Conservation (phyloP, 2,329 filamentous ascomycete genomes). For the Fusarium anguioides region DNA sequence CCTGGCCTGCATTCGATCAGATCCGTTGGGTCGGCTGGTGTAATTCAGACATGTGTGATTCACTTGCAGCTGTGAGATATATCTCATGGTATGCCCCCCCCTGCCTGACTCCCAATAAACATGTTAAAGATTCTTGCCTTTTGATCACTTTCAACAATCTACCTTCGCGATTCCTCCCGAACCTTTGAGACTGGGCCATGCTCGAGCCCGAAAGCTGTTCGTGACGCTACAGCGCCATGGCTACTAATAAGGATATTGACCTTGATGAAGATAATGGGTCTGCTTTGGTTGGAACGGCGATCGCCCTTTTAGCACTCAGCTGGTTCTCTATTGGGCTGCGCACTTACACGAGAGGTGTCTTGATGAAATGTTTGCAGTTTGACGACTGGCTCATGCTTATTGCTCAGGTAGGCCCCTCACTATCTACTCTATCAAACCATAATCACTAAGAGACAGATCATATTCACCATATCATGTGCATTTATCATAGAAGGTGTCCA, state of each 20-base stretch:
- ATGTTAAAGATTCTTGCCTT: neutral
- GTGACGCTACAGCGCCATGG: slow-evolving; percentile 48
- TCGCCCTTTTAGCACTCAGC: slow-evolving; percentile 53
- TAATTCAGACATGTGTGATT: slow-evolving; percentile 10
- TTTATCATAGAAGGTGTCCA: slow-evolving; percentile 58
- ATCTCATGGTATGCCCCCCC: slow-evolving; percentile 33
- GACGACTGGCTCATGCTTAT: slow-evolving; percentile 67
- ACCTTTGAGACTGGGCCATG: slow-evolving; percentile 32
- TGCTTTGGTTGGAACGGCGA: slow-evolving; percentile 51
- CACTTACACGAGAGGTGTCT: slow-evolving; percentile 56
- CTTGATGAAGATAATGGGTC: slow-evolving; percentile 54
- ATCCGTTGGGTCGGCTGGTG: slow-evolving; percentile 20
- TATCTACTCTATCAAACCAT: neutral
- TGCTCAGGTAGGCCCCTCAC: slow-evolving; percentile 55
- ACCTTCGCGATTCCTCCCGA: slow-evolving; percentile 2
- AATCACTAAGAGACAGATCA: slow-evolving; percentile 46
- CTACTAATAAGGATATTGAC: slow-evolving; percentile 46
- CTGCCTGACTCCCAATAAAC: neutral
- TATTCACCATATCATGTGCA: slow-evolving; percentile 60
- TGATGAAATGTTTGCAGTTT: slow-evolving; percentile 59
- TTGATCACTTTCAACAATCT: neutral
- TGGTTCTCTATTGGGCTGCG: slow-evolving; percentile 58
- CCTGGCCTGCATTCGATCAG: slow-evolving; percentile 18
- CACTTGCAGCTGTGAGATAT: slow-evolving; percentile 32
- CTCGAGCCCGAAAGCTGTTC: slow-evolving; percentile 25